phyloP scores from a whole-genome alignment of 257 asterid species.

The Solanum chmielewskii region DNA sequence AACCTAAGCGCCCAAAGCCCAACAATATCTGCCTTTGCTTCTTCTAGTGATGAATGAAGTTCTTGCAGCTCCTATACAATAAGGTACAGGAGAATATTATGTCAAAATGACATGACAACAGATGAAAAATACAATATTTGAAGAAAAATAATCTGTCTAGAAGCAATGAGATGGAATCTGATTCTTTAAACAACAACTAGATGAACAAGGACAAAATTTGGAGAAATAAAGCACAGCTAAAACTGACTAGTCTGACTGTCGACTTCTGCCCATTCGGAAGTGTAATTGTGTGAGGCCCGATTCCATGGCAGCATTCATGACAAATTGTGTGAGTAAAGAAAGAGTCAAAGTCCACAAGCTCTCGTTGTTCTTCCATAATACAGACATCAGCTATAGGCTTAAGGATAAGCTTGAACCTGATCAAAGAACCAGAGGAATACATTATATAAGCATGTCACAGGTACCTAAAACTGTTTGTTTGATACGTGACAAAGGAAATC shows the following conservation, averaged over 20 bases:
- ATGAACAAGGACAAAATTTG: not conserved
- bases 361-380: slow-evolving; percentile 53
- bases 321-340: slow-evolving; percentile 92
- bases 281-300: slow-evolving; percentile 89
- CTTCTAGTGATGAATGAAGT: slow-evolving; percentile 90
- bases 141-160: not conserved
- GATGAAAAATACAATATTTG: not conserved
- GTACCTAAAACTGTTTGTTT: not conserved
- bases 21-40: slow-evolving; percentile 98
- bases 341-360: slow-evolving; percentile 71
- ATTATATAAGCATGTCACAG: not conserved
- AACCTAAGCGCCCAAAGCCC: slow-evolving; percentile 96
- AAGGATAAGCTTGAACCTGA: slow-evolving; percentile 88
- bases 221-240: not conserved
- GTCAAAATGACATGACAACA: not conserved
- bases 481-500: not conserved
- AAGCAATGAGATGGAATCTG: not conserved
- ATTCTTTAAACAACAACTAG: not conserved
- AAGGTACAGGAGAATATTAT: not conserved
- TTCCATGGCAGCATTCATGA: slow-evolving; percentile 97
- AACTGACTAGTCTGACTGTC: slow-evolving; percentile 83
- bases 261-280: slow-evolving; percentile 74
- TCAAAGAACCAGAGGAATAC: slow-evolving; percentile 9
- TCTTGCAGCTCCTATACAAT: slow-evolving; percentile 82
- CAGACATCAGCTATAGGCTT: slow-evolving; percentile 76